Evolutionary conservation across 257 asterid species (phyloP).

Genomic region (Phtheirospermum japonicum): DNA sequence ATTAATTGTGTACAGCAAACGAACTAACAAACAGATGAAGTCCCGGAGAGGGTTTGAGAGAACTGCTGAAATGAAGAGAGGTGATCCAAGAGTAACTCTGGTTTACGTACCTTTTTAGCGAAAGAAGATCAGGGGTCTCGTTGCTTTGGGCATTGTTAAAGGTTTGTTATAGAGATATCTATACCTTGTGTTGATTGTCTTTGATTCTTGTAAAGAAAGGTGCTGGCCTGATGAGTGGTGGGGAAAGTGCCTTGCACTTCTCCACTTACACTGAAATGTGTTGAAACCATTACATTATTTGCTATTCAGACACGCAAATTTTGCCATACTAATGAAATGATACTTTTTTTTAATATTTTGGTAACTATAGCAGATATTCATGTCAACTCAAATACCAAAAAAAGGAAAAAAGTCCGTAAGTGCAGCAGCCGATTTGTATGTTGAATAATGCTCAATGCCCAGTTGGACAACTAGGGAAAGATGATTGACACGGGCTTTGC

Average conservation of each 20-base stretch:
- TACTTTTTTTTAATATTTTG: not conserved
- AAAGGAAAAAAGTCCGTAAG: no score
- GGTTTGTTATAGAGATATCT: slow-evolving; percentile 28
- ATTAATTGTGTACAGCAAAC: slow-evolving; percentile 7
- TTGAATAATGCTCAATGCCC: no score
- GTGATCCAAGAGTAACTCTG: slow-evolving; percentile 5
- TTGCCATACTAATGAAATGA: not conserved
- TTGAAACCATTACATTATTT: not conserved
- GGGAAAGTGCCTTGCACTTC: slow-evolving; percentile 1
- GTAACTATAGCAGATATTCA: no score
- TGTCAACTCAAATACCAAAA: no score
- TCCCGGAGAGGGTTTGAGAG: not conserved
- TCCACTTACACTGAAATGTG: not conserved
- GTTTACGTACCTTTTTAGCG: not conserved
- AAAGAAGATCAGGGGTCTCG: slow-evolving; percentile 6
- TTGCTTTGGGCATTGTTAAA: no score
- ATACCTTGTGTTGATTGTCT: slow-evolving; percentile 24
- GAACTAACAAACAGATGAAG: not conserved
- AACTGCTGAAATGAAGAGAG: not conserved
- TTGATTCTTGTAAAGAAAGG: slow-evolving; percentile 11
- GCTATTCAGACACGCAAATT: not conserved
- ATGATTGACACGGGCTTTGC: no score
- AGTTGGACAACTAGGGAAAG: no score
- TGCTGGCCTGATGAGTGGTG: slow-evolving; percentile 9
- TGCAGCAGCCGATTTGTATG: no score